Base-by-base conservation (phyloP, 768 basidiomycete genomes). In the Suillus cothurnatus region DNA sequence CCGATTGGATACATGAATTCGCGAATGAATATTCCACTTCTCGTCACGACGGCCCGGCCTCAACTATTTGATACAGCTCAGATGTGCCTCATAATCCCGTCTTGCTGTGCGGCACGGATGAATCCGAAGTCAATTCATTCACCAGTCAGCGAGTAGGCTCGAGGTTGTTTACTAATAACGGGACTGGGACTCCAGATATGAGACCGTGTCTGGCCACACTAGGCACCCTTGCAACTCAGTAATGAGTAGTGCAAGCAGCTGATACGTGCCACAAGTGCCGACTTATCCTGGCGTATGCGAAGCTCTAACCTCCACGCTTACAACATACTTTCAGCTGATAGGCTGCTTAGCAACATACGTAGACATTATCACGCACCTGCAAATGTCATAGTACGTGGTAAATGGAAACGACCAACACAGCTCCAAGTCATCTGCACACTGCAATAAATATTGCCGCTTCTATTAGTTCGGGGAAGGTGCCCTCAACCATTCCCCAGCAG, bases 401-500 rank as follows among this genome's bases (percentile, higher is more conserved):
- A 39, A 58, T 58, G 34, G 23, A 57, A 57, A 23, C 2, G 34
- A 23, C 12, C 23, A 58, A 28, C 8, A 19, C 17, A 23, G 15
- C 23, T 17, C 5, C 36, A 8, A 2, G 26, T 19, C 23, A 23
- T 38, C 57, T 58, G n/a, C n/a, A n/a, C n/a, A n/a, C n/a, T n/a
- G 38, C 5, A 39, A 39, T 39, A 26, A 39, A 53, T 31, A 21
- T 21, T 19, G 3, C 36, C 12, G 6, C 17, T 19, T 28, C 31
- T 6, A 32, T 38, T 38, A 50, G 38, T n/a, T 62, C 32, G 57
- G 61, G 17, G 64, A 26, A 19, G 75, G 76, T 17, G 7, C 39
- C 15, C 31, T 69, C 26, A 68, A 62, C 85, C 86, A 88, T 36
- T 70, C 66, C 52, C 84, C 86, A 58, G 78, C 79, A 52, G 64